Evolutionary conservation across 306 rosid species (phyloP).

Genomic region (Ochetophila trinervis): DNA sequence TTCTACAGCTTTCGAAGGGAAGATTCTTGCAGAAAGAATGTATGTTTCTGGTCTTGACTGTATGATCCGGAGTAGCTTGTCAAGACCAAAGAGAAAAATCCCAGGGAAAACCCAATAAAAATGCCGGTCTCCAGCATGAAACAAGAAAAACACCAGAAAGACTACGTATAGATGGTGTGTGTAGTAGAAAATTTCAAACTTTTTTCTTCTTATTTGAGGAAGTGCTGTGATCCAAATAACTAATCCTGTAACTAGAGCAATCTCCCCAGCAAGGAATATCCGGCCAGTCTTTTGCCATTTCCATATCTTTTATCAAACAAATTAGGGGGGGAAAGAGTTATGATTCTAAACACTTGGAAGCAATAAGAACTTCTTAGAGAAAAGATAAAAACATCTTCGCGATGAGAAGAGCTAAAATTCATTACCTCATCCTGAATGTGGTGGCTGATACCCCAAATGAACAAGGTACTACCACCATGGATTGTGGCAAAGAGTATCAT

Average conservation of each 20-base stretch:
- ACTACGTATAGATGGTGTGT: constrained; percentile 75
- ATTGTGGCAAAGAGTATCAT: constrained; percentile 65
- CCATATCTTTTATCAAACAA: constrained; percentile 51
- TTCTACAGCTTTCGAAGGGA: constrained; percentile 68
- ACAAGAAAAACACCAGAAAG: constrained; percentile 78
- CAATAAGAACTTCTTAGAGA: too few species aligned
- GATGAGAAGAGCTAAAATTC: neutral
- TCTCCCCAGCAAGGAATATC: constrained; percentile 83
- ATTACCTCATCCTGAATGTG: constrained; percentile 67
- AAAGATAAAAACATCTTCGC: neutral
- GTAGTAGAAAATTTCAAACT: constrained; percentile 81
- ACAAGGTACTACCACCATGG: constrained; percentile 77
- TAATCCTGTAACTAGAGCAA: constrained; percentile 53
- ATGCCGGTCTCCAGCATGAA: constrained; percentile 89
- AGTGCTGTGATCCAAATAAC: constrained; percentile 80
- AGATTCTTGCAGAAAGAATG: constrained; percentile 56
- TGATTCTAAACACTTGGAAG: too few species aligned
- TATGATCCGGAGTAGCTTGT: constrained; percentile 65
- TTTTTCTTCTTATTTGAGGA: constrained; percentile 77
- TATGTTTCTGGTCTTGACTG: constrained; percentile 75
- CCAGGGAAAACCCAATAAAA: constrained; percentile 77
- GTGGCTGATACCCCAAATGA: constrained; percentile 81
- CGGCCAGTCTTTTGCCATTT: constrained; percentile 82
- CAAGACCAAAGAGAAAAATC: constrained; percentile 75
- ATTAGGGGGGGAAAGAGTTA: constrained; percentile 10